These are phyloP conservation scores for Ceriops zippeliana DNA, from an alignment of 345 rosid species.

Conservation along the genomic window DNA sequence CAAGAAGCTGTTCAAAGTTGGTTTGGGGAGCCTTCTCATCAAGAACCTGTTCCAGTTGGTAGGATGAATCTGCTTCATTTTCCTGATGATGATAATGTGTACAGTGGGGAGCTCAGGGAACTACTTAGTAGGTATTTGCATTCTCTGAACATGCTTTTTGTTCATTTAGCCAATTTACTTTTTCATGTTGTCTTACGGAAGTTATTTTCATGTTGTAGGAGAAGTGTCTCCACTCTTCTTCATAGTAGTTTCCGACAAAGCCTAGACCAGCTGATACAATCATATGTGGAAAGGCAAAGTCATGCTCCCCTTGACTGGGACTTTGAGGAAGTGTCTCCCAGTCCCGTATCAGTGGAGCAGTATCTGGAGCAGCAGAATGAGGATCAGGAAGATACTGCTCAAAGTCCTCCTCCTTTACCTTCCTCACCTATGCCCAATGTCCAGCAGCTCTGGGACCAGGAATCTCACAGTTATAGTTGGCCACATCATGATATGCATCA, in stretches of 20 bases:
- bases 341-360: slow-evolving; percentile 41
- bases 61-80: slow-evolving; percentile 51
- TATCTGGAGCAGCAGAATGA: slow-evolving; percentile 56
- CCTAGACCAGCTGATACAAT: slow-evolving; percentile 78
- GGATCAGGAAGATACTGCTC: slow-evolving; percentile 40
- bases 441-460: slow-evolving; percentile 66
- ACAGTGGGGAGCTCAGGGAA: slow-evolving; percentile 71
- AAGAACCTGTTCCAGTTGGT: slow-evolving; percentile 37
- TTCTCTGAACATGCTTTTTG: slow-evolving; percentile 11
- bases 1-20: slow-evolving; percentile 56
- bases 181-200: slow-evolving; percentile 14
- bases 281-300: slow-evolving; percentile 86
- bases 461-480: slow-evolving; percentile 51
- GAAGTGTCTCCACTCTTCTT: slow-evolving; percentile 92
- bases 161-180: slow-evolving; percentile 3
- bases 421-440: slow-evolving; percentile 44
- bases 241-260: slow-evolving; percentile 83
- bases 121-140: slow-evolving; percentile 63
- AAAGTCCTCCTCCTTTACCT: slow-evolving; percentile 46
- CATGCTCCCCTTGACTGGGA: slow-evolving; percentile 63
- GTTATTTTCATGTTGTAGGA: slow-evolving; percentile 44
- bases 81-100: slow-evolving; percentile 60
- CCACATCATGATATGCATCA: slow-evolving; percentile 59
- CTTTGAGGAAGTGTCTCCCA: slow-evolving; percentile 49
- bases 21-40: slow-evolving; percentile 53